Evolutionary conservation across 805 yeast genomes (phyloP), one percentile per base, ranked within the genome.

Genomic region (Cyberlindnera xylosilytica): DNA sequence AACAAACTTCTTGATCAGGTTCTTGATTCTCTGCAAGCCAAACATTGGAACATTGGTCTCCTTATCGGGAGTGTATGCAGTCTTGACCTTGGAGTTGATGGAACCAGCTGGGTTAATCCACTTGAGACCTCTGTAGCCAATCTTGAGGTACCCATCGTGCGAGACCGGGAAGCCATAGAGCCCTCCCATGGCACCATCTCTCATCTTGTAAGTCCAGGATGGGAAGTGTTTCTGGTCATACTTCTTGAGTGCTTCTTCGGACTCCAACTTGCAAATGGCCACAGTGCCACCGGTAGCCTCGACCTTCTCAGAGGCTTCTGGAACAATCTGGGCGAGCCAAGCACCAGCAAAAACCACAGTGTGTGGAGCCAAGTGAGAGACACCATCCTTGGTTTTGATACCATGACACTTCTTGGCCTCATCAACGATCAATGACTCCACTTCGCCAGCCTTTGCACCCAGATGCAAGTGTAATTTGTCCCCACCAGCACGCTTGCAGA

Each of bases 241-340:
- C 39, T 57, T 59, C 16, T 47, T 31, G 31, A 42, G 18, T 2
- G 49, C 51, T 12, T 46, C 39, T 8, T 51, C 51, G 19, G 47
- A 45, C 4, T 40, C 34, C 6, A 63, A 36, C 30, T 60, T 56
- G 18, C 60, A 52, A 23, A 58, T 34, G 6, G 55, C 57, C 15
- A 64, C 60, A 24, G 63, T 58, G 13, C 61, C 66, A n/a, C 56
- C 57, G 6, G 62, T 57, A 7, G 62, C 66, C 39, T 62, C 63
- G 15, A 54, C 47, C 17, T 46, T 57, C 31, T 51, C 54, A 29
- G 37, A 29, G 6, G 59, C 57, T 38, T 60, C 64, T 13, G 69
- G 68, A 16, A 56, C 49, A 16, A 56, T 31, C 19, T 49, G 50
- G 4, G 53, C 24, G 13, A 49, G 33, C 53, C 53, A 49, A 9